Conservation (phyloP, 345 rosid species). For the Citrus sp. region DNA sequence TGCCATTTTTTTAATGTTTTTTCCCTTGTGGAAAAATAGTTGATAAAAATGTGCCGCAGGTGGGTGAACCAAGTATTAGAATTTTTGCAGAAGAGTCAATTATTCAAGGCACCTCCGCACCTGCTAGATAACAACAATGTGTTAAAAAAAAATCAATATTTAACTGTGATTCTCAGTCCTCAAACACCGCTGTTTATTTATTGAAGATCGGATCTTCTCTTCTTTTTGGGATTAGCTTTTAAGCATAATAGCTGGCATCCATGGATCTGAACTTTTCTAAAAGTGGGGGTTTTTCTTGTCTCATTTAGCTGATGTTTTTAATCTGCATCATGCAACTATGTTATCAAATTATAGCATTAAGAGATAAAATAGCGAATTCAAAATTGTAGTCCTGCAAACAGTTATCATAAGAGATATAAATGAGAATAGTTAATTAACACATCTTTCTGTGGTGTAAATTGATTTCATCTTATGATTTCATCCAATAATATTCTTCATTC, state of each 20-base stretch:
- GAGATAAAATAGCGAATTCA: background rate
- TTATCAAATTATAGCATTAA: background rate
- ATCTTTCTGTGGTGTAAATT: background rate
- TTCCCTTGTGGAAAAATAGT: constrained; percentile 1
- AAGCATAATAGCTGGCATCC: background rate
- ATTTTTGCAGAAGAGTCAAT: background rate
- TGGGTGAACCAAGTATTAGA: background rate
- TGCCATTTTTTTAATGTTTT: background rate
- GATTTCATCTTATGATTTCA: background rate
- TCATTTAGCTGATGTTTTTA: background rate
- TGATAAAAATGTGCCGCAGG: background rate
- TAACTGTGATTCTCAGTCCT: background rate
- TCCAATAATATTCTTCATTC: background rate
- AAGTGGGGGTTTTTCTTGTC: background rate
- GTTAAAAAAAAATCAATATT: background rate
- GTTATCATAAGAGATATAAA: background rate
- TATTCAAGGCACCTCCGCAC: background rate
- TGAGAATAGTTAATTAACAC: background rate
- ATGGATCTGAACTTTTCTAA: background rate
- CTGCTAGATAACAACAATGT: background rate
- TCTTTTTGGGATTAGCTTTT: background rate
- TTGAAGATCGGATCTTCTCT: background rate
- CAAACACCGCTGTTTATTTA: background rate
- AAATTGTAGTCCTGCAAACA: background rate
- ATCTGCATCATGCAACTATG: background rate